phyloP scores from a whole-genome alignment of 257 asterid genomes.

The Przewalskia tangutica region DNA sequence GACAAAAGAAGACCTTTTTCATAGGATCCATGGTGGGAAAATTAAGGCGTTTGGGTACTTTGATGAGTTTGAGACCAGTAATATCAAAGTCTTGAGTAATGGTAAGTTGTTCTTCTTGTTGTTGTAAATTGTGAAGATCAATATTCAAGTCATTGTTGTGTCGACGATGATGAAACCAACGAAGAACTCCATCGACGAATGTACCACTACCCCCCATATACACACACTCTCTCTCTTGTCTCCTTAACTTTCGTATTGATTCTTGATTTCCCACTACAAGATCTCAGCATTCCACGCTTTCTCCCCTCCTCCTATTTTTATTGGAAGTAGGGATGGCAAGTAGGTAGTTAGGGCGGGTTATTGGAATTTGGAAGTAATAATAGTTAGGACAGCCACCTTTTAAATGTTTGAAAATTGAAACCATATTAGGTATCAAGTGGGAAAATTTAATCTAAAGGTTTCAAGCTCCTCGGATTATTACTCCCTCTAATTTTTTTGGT shows the following conservation, averaged over 20 bases:
- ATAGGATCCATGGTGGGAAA: constrained; percentile 70
- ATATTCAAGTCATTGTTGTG: constrained; percentile 22
- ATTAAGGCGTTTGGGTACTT: constrained; percentile 60
- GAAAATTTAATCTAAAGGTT: no score
- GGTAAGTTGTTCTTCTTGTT: constrained; percentile 10
- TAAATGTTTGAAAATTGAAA: not conserved
- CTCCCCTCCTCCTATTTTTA: not conserved
- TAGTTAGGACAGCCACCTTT: not conserved
- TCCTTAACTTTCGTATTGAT: constrained; percentile 28
- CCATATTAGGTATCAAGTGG: not conserved
- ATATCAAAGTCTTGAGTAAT: constrained; percentile 54
- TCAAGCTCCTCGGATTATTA: no score
- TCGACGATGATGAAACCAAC: constrained; percentile 65
- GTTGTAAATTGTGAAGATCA: not conserved
- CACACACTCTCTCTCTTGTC: not conserved
- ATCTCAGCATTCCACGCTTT: constrained; percentile 21
- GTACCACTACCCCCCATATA: constrained; percentile 81
- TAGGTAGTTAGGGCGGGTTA: no score
- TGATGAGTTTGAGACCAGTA: constrained; percentile 51
- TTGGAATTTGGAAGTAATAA: no score
- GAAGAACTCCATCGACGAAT: constrained; percentile 87
- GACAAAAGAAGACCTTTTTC: constrained; percentile 38
- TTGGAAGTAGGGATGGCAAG: no score
- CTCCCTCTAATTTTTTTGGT: no score
- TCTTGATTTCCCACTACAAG: constrained; percentile 31